phyloP scores from a whole-genome alignment of 108 stramenopile species.

The Cyclotella baltica region DNA sequence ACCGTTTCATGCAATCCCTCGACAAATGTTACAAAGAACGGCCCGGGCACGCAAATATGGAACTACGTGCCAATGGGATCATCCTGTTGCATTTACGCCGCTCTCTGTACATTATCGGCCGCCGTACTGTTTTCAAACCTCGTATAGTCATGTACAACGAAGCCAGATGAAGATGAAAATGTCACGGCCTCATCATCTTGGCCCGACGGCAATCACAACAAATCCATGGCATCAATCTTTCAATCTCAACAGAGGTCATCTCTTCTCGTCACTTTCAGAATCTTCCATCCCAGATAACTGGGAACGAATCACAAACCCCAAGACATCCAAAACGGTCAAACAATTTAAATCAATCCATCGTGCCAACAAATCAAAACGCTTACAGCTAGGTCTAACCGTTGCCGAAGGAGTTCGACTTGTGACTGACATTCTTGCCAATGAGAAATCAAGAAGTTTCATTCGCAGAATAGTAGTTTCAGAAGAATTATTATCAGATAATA shows the following conservation, averaged over 20 bases:
- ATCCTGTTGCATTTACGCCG: too few relatives aligned
- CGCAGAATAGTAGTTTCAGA: constrained; percentile 69
- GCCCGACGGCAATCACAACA: neutral
- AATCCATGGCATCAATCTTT: neutral
- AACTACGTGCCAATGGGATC: neutral
- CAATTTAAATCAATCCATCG: constrained; percentile 64
- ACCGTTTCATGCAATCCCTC: neutral
- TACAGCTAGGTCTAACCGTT: constrained; percentile 65
- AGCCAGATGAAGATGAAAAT: neutral
- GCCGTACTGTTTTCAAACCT: neutral
- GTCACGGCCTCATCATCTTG: neutral
- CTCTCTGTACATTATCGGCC: neutral
- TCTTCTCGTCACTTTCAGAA: neutral
- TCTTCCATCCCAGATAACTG: constrained; percentile 14
- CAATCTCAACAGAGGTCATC: neutral
- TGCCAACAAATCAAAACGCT: constrained; percentile 72
- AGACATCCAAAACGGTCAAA: constrained; percentile 79
- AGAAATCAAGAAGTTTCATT: constrained; percentile 61
- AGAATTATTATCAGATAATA: constrained; percentile 31
- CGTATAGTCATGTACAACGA: neutral
- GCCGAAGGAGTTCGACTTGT: constrained; percentile 87
- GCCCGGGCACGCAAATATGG: neutral
- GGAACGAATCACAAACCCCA: constrained; percentile 48
- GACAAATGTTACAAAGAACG: neutral
- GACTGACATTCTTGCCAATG: constrained; percentile 77